A percentile compares a stretch with the other conserved stretches of the same genome.
phyloP scores from a whole-genome alignment of 768 basidiomycete genomes.

The Xerocomus spinulosus region DNA sequence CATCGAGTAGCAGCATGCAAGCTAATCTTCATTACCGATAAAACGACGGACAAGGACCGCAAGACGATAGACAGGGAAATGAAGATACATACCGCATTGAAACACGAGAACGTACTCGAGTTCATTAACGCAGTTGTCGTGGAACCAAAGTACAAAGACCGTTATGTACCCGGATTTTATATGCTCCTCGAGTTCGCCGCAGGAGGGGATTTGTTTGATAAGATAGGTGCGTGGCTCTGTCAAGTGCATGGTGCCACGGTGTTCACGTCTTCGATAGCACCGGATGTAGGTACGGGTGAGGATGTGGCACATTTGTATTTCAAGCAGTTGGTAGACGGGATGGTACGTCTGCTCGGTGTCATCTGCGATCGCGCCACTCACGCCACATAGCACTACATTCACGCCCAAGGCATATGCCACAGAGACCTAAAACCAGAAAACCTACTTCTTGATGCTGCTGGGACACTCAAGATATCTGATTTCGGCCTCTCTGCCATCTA shows the following conservation, averaged over 20 bases:
- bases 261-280: slow-evolving; percentile 47
- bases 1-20: slow-evolving; percentile 85
- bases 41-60: slow-evolving; percentile 63
- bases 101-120: slow-evolving; percentile 76
- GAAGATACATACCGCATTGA: slow-evolving; percentile 76
- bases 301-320: slow-evolving; percentile 91
- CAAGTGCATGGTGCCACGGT: not conserved
- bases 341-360: slow-evolving; percentile 46
- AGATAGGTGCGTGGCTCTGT: slow-evolving; percentile 68
- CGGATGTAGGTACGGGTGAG: slow-evolving; percentile 82
- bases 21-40: slow-evolving; percentile 58
- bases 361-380: not conserved
- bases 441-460: slow-evolving; percentile 76
- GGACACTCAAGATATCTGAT: slow-evolving; percentile 88
- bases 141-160: slow-evolving; percentile 51
- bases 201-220: slow-evolving; percentile 96
- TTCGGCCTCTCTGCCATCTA: slow-evolving; percentile 93
- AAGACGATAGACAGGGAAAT: slow-evolving; percentile 91
- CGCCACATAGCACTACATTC: slow-evolving; percentile 66
- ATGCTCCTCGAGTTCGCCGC: slow-evolving; percentile 90
- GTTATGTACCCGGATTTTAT: slow-evolving; percentile 79
- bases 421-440: slow-evolving; percentile 98
- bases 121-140: slow-evolving; percentile 77
- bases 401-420: slow-evolving; percentile 87
- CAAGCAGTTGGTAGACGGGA: slow-evolving; percentile 74